A percentile compares a stretch with the other conserved stretches of the same genome.
Evolutionary conservation across 1,284 basidiomycete genomes (phyloP).

Genomic region (Anthracocystis setariae): DNA sequence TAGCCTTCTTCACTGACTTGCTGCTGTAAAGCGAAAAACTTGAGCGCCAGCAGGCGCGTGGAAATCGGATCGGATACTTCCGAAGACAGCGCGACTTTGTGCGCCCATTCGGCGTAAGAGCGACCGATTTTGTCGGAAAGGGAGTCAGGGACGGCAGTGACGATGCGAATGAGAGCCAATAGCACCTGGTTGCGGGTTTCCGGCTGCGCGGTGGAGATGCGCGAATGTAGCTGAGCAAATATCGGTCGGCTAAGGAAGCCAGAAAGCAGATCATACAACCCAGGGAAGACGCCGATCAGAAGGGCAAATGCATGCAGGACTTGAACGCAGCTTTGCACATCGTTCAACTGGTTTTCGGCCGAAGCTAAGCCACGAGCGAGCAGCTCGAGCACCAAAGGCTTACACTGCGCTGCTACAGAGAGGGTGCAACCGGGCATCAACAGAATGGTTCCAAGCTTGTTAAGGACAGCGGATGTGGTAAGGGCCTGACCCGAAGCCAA

Average conservation of each 20-base stretch:
- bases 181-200: slow-evolving; percentile 34
- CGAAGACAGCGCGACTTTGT: slow-evolving; percentile 22
- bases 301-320: slow-evolving; percentile 24
- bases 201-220: slow-evolving; percentile 2
- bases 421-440: slow-evolving; percentile 55
- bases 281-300: slow-evolving; percentile 57
- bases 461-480: slow-evolving; percentile 36
- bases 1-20: slow-evolving; percentile 36
- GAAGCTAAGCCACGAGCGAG: slow-evolving; percentile 49
- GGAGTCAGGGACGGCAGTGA: slow-evolving; percentile 15
- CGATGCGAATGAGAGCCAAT: slow-evolving; percentile 31
- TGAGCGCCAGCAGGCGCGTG: slow-evolving; percentile 53
- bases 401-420: slow-evolving; percentile 56
- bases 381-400: slow-evolving; percentile 64
- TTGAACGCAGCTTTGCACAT: slow-evolving; percentile 16
- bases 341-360: slow-evolving; percentile 8
- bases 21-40: slow-evolving; percentile 45
- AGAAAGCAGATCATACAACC: slow-evolving; percentile 46
- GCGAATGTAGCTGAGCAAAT: slow-evolving; percentile 27
- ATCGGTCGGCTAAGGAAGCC: slow-evolving; percentile 29
- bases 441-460: slow-evolving; percentile 57
- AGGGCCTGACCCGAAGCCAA: slow-evolving; percentile 5
- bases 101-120: slow-evolving; percentile 23
- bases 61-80: slow-evolving; percentile 10
- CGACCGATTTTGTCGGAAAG: slow-evolving; percentile 11